Conservation (phyloP, 2,329 filamentous ascomycete species). For the Orbilia javanica region DNA sequence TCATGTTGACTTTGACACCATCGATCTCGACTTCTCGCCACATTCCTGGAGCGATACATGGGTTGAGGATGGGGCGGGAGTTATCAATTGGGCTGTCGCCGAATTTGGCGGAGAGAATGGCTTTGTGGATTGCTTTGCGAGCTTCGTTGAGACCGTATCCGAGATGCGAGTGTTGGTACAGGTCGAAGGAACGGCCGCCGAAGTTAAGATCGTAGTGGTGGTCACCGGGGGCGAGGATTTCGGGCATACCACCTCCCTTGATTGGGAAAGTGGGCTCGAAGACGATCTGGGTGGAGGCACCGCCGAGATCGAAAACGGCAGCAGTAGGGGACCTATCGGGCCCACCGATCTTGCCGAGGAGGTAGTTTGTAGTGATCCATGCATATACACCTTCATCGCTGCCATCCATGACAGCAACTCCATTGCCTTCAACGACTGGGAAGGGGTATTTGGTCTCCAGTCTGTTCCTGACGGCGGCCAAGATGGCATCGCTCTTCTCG, state of each 20-base stretch:
- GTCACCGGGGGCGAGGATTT: conserved; percentile 86
- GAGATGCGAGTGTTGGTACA: conserved; percentile 98
- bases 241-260: conserved; percentile 81
- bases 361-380: conserved; percentile 99
- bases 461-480: conserved; percentile 84
- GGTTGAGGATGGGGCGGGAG: conserved; percentile 77
- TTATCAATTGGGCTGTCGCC: conserved; percentile 72
- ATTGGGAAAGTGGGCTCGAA: conserved; percentile 94
- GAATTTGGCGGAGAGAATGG: conserved; percentile 79
- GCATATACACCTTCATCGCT: conserved; percentile 82
- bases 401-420: conserved; percentile 97
- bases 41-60: conserved; percentile 87
- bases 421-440: conserved; percentile 89
- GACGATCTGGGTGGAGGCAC: conserved; percentile 97
- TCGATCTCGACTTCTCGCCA: conserved; percentile 79
- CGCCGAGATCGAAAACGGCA: conserved; percentile 94
- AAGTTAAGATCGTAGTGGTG: conserved; percentile 96
- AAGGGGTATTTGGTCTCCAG: conserved; percentile 93
- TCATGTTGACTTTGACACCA: conserved; percentile 81
- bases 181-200: conserved; percentile 87
- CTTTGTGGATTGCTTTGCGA: conserved; percentile 83
- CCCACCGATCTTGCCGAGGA: conserved; percentile 95
- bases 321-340: conserved; percentile 91
- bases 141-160: conserved; percentile 97
- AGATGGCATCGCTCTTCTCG: conserved; percentile 83